Base-by-base conservation (phyloP, 345 rosid genomes). In the Citrus medica region DNA sequence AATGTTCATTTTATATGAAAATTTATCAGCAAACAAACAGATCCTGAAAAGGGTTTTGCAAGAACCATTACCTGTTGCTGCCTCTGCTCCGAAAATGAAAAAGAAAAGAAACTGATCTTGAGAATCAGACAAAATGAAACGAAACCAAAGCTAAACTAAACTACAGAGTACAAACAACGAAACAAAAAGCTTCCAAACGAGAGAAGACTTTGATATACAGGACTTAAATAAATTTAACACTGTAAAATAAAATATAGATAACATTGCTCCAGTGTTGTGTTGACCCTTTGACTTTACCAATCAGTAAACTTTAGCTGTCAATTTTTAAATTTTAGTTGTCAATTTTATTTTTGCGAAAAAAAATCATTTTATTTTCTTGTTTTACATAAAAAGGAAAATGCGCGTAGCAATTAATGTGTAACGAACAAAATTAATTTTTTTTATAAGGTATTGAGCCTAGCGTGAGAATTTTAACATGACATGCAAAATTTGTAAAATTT, bases 41-140 rank as follows among this genome's bases (percentile, higher is more conserved):
- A 81, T 81, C 66, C 51, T 16, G 27, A 30, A 58, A 38, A 64
- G 71, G 35, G 65, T 25, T 37, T 51, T 4, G 0, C 1, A 12
- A 53, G 48, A 75, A 46, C 14, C 3, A 70, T 82, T 75, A 82
- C 77, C 85, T 42, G 79, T 24, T 30, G 48, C 38, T n/a, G 2
- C 22, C 22, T 60, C 9, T 28, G 32, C 28, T 64, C 78, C 7
- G 6, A 37, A 60, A 17, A 46, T 38, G 55, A 33, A 38, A 30
- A 2, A n/a, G 2, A 16, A 13, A 58, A 59, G 60, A 51, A 59
- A 33, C 27, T 40, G 37, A 35, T 5, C 53, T 35, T 76, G n/a
- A 9, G 69, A 75, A 30, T 9, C 59, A 21, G 69, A 63, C 28
- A 33, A 33, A 55, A 46, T 46, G 51, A 46, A 30, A 53, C 9